These are phyloP conservation scores for Entomortierella beljakovae DNA, from an alignment of 192 early-diverging fungal genomes.

Conservation along the genomic window DNA sequence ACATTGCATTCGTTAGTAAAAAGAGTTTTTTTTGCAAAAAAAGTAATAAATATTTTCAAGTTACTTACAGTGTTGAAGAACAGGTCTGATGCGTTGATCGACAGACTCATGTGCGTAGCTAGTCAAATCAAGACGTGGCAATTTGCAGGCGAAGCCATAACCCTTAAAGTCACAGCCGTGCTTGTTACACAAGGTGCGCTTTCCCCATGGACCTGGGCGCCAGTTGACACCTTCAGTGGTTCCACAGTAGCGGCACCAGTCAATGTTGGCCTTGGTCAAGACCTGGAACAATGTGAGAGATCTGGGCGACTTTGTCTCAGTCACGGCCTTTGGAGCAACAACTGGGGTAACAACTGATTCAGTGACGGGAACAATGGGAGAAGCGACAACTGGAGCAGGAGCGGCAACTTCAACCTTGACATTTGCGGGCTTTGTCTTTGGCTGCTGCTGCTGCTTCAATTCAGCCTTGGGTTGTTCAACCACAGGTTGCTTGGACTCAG, in stretches of 20 bases:
- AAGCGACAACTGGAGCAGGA: slow-evolving; percentile 1
- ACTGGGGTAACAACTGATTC: not conserved
- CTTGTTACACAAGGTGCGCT: slow-evolving; percentile 95
- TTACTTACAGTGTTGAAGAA: slow-evolving; percentile 84
- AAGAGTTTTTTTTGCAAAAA: no score
- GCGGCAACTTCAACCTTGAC: not conserved
- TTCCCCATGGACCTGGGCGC: slow-evolving; percentile 95
- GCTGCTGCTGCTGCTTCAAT: slow-evolving; percentile 8
- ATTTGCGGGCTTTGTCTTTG: not conserved
- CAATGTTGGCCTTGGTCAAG: slow-evolving; percentile 69
- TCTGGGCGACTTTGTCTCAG: slow-evolving; percentile 28
- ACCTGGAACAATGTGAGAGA: slow-evolving; percentile 72
- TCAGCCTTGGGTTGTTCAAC: slow-evolving; percentile 9
- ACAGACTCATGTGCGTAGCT: slow-evolving; percentile 81
- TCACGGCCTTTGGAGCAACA: not conserved
- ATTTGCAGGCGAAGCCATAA: slow-evolving; percentile 91
- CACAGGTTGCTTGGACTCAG: slow-evolving; percentile 2
- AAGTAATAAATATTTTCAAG: not conserved
- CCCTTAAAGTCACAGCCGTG: slow-evolving; percentile 97
- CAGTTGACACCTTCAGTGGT: slow-evolving; percentile 90
- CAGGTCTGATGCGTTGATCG: slow-evolving; percentile 82
- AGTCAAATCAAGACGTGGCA: slow-evolving; percentile 86
- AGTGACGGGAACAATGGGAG: slow-evolving; percentile 14
- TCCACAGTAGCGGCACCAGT: slow-evolving; percentile 96
- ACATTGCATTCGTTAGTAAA: not conserved